Evolutionary conservation across 495 filamentous ascomycete genomes (phyloP).

Genomic region (Poronia punctata): DNA sequence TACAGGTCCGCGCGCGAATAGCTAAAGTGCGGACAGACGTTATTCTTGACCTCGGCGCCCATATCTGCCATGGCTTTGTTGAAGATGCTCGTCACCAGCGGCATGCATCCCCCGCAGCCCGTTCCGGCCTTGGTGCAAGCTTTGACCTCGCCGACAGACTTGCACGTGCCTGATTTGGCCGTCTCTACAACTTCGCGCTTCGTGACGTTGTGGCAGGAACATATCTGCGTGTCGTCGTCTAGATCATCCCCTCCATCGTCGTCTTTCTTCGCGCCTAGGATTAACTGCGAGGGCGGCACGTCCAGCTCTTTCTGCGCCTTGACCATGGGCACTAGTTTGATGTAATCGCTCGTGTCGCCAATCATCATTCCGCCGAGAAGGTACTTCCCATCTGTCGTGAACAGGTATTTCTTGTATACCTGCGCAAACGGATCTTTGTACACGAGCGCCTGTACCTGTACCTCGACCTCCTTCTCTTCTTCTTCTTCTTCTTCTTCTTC

Average conservation of each 20-base stretch:
- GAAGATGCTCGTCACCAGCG: constrained; percentile 87
- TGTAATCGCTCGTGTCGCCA: constrained; percentile 88
- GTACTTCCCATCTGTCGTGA: constrained; percentile 88
- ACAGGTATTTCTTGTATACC: constrained; percentile 96
- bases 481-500: too few relatives aligned
- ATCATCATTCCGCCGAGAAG: constrained; percentile 98
- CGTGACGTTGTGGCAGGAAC: constrained; percentile 92
- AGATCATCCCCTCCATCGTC: constrained; percentile 54
- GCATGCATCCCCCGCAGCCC: constrained; percentile 92
- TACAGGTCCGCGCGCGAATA: constrained; percentile 85
- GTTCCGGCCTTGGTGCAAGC: constrained; percentile 93
- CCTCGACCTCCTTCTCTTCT: too few relatives aligned
- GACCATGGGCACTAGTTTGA: constrained; percentile 91
- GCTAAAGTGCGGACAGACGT: constrained; percentile 80
- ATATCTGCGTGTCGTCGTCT: constrained; percentile 83
- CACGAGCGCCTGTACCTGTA: constrained; percentile 75
- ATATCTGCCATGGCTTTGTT: constrained; percentile 85
- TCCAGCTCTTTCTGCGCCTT: constrained; percentile 81
- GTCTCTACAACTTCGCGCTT: constrained; percentile 73
- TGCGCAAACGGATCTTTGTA: constrained; percentile 91
- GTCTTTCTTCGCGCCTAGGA: constrained; percentile 70
- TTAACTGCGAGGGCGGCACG: constrained; percentile 80
- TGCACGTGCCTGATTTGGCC: constrained; percentile 79
- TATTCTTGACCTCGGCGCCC: constrained; percentile 86
- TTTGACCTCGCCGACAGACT: constrained; percentile 80